Evolutionary conservation across 441 rosid species (phyloP), one percentile per base, ranked within the genome.

Genomic region (Pelargonium cotyledonis): DNA sequence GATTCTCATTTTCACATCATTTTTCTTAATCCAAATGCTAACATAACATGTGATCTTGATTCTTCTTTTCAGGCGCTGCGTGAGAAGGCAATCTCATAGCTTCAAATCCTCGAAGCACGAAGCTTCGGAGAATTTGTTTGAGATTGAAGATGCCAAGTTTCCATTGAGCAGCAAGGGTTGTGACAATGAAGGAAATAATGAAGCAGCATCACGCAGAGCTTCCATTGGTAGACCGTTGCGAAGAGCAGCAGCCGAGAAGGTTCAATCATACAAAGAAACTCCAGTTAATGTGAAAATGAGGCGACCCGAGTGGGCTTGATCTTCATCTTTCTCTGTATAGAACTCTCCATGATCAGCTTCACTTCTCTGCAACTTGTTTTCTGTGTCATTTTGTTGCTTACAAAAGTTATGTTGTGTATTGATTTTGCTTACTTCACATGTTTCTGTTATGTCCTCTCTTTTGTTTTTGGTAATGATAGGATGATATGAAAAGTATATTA

Each of bases 221-320:
- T 87, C 96, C 10, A 21, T 87, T 0, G 89, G 86, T 66, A 81
- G 91, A 77, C 83, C 89, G 8, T 63, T 68, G 15, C 90, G 87
- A 43, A 85, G 73, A 79, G 91, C 89, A 43, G 84, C 69, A 31
- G 38, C 38, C 6, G 87, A 77, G 83, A 92, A 72, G 78, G 89
- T 90, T 64, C 80, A 84, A 18, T 84, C 90, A 40, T 88, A 88
- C 81, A 87, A 81, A 77, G 90, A 91, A 71, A 64, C 64, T 67
- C 86, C 89, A 0, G 21, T 88, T 58, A 82, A 78, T 61, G 63
- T 77, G 58, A 88, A 86, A 76, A 80, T 91, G 84, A 74, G 88
- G 61, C 80, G 94, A 72, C 6, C 61, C 0, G 78, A 64, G 12
- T 82, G 70, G 77, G 43, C 31, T 7, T 15, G 6, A 9, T 47